phyloP scores from a whole-genome alignment of 2,329 filamentous ascomycete genomes.

The Trichoderma gracile region DNA sequence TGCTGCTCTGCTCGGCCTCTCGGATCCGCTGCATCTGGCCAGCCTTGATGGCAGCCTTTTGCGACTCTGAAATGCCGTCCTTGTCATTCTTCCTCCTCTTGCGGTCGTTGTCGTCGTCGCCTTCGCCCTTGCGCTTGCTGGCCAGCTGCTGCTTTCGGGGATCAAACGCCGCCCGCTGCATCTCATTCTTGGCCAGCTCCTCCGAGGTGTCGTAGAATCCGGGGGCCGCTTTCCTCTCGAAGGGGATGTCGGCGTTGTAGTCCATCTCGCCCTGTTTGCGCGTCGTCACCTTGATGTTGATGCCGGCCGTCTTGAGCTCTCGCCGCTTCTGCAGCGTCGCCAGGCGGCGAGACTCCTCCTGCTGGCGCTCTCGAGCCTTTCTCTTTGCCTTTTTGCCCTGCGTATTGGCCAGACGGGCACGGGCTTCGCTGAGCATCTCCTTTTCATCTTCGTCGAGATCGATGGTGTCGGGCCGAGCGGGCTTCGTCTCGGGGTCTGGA shows the following conservation, averaged over 20 bases:
- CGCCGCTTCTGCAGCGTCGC: slow-evolving; percentile 91
- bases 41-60: slow-evolving; percentile 86
- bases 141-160: slow-evolving; percentile 87
- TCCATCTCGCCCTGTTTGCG: slow-evolving; percentile 98
- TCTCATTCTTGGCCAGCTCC: slow-evolving; percentile 78
- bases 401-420: slow-evolving; percentile 93
- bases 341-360: slow-evolving; percentile 89
- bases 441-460: slow-evolving; percentile 99
- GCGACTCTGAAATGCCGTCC: slow-evolving; percentile 71
- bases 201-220: slow-evolving; percentile 94
- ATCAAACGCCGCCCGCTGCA: slow-evolving; percentile 81
- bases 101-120: slow-evolving; percentile 77
- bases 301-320: slow-evolving; percentile 95
- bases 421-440: slow-evolving; percentile 97
- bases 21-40: slow-evolving; percentile 92
- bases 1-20: slow-evolving; percentile 96
- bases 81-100: slow-evolving; percentile 92
- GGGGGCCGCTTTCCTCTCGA: slow-evolving; percentile 84
- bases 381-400: slow-evolving; percentile 99
- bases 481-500: slow-evolving; percentile 95
- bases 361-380: slow-evolving; percentile 91
- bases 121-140: slow-evolving; percentile 85
- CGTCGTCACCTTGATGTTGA: slow-evolving; percentile 93
- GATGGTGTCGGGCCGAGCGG: slow-evolving; percentile 92
- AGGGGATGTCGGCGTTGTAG: slow-evolving; percentile 98